Base-by-base conservation (phyloP, 1,139 yeast genomes). In the Blastobotrys persicus region DNA sequence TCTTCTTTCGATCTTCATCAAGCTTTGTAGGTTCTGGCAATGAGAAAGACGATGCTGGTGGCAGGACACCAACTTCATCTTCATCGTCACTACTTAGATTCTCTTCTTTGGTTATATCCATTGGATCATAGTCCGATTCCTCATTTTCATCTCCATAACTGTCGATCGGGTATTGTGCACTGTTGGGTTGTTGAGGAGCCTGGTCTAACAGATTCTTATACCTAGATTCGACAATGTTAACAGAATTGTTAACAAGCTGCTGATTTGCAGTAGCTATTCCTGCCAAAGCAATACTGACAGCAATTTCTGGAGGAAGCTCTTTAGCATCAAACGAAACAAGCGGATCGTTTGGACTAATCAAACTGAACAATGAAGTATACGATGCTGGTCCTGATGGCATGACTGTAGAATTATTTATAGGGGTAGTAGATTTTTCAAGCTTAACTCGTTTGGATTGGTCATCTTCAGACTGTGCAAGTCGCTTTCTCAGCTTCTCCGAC, bases 281-380 rank as follows among this genome's bases (percentile, higher is more conserved):
- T 39, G 80, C 78, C 50, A 81, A 71, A 17, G 85, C 87, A 76
- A 84, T 83, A 42, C 79, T 77, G 31, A 77, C 76, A 49, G 88
- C 78, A 3, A 85, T 74, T 50, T 82, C 80, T 33, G 76, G 77
- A 1, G 94, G 86, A 13, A 91, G 71, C 6, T 79, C 71, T 5
- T 87, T 76, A 46, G 88, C 79, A 64, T 89, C 92, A 61, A 88
- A 85, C 45, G 76, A 73, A 23, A 80, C 78, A 44, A 83, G 66
- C 44, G 83, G 81, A 63, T 84, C 82, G 31, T 69, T 66, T 2
- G 82, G 72, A 46, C 80, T 84, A 52, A 85, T 82, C 51, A 91
- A 73, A 40, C 83, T 79, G 64, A 81, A 91, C 35, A 71, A 52
- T 5, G 66, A 59, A 18, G 69, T 59, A 43, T 62, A 66, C 3